Evolutionary conservation across 306 rosid species (phyloP), one percentile per base, ranked within the genome.

Genomic region (Fragaria vesca): DNA sequence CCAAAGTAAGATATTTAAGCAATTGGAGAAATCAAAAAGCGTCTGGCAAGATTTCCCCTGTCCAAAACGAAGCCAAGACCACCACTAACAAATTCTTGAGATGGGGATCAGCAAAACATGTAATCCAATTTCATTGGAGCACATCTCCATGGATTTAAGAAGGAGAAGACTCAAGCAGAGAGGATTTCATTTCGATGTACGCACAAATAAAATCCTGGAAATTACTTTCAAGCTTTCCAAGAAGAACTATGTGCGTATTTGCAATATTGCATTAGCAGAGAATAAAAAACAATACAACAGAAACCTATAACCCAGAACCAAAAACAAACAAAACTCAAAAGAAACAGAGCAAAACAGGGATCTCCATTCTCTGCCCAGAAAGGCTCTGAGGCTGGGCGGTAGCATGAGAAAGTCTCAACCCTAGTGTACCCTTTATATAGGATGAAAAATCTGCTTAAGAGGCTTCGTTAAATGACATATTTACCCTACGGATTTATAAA

Each of bases 51-150:
- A 50, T 50, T 51, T 47, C 16, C 4, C 51, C 15, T 40, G 12
- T 2, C 0, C 0, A 3, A 36, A 9, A 40, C 1, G 12, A 42
- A 40, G 13, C 1, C 10, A 40, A 66, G 12, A 66, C 3, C 10
- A 43, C 2, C 16, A 2, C 8, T 2, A 61, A 45, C 8, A 21
- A 1, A 45, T 26, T 3, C 17, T 6, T 6, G 30, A 67, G 43
- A 65, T 72, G 32, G 70, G 18, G 24, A 9, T 3, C 5, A 67
- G 71, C 3, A 82, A 75, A 12, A 57, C 13, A 12, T 89, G 86
- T 92, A 80, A 90, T 79, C 96, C 97, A 85, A 76, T 77, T 80
- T 84, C 97, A 90, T 89, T 94, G 98, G 94, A 94, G 90, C 91
- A 68, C 80, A 86, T 85, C 91, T 81, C 93, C 89, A 83, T 78